Conservation (phyloP, 768 basidiomycete genomes). For the Hygrocybe coccinea region DNA sequence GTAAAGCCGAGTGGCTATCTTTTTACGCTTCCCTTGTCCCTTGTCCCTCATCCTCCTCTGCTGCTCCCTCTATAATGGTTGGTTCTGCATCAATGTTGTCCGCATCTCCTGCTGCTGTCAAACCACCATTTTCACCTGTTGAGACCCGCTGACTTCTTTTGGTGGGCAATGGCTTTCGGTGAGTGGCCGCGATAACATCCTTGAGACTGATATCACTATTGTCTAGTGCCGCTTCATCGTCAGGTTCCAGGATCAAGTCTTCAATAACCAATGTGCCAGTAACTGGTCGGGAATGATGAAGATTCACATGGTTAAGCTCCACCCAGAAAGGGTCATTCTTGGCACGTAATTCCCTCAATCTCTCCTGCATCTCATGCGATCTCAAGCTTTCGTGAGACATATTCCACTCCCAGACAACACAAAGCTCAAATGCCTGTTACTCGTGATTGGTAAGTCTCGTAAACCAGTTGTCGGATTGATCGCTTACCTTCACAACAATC, state of each 20-base stretch:
- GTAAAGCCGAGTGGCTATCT: background rate
- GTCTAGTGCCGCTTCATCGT: background rate
- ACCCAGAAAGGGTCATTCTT: background rate
- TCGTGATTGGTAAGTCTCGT: too few species aligned
- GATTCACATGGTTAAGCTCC: background rate
- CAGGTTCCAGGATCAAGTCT: too few species aligned
- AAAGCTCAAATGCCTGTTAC: too few species aligned
- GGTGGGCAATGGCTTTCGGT: background rate
- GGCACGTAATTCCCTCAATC: background rate
- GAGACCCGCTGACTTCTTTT: background rate
- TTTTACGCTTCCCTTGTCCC: background rate
- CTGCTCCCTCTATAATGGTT: background rate
- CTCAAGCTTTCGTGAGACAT: background rate
- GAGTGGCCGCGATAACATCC: background rate
- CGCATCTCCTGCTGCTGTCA: background rate
- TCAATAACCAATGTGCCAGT: background rate
- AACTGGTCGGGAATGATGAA: background rate
- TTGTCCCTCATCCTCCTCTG: background rate
- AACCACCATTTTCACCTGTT: background rate
- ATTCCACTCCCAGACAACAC: background rate
- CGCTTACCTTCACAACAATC: too few species aligned
- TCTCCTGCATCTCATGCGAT: background rate
- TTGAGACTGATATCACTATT: background rate
- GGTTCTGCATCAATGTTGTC: background rate
- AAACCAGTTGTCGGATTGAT: too few species aligned